These are phyloP conservation scores for Avena atlantica DNA, from an alignment of 176 grass and related monocot species.

Conservation along the genomic window DNA sequence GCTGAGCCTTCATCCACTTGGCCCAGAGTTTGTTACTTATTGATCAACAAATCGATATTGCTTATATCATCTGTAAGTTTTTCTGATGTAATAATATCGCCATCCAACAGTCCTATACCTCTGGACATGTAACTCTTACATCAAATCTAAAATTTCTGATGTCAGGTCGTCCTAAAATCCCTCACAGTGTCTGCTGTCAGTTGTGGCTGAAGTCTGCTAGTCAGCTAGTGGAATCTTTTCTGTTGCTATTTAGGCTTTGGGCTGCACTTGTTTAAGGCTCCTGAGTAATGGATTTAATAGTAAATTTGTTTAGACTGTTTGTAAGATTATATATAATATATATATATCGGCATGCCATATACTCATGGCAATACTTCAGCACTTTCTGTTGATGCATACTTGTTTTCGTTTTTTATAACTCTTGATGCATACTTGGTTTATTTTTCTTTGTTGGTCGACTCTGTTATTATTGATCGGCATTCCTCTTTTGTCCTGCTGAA, in stretches of 20 bases:
- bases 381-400: not conserved
- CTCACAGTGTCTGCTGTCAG: not conserved
- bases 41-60: not conserved
- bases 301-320: not conserved
- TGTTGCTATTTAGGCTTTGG: not conserved
- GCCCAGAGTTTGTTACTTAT: not conserved
- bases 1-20: not conserved
- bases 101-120: not conserved
- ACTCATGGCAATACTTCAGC: not conserved
- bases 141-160: not conserved
- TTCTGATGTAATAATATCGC: not conserved
- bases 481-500: constrained; percentile 32
- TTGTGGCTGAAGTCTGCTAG: not conserved
- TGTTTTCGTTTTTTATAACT: not conserved
- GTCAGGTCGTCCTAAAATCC: not conserved
- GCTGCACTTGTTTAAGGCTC: not conserved
- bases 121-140: not conserved
- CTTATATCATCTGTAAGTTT: not conserved
- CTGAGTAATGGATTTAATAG: too few species aligned
- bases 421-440: not conserved
- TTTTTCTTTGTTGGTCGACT: not conserved
- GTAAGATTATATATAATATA: not conserved
- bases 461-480: not conserved
- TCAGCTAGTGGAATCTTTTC: not conserved
- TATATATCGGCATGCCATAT: not conserved